Conservation (phyloP, 2,329 filamentous ascomycete species). For the Penicillium sp. region DNA sequence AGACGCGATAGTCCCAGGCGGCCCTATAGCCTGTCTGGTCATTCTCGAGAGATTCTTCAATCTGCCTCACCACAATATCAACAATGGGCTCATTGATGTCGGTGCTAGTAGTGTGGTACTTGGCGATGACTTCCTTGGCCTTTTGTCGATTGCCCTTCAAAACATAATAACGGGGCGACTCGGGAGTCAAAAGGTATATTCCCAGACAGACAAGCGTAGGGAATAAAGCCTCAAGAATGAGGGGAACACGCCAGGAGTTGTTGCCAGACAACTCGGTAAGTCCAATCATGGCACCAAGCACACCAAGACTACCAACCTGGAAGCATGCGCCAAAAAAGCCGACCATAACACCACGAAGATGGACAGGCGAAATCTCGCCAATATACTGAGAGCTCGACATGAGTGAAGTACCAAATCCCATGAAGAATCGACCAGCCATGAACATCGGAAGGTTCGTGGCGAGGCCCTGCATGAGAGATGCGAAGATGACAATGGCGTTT, state of each 20-base stretch:
- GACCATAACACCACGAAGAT: slow-evolving; percentile 45
- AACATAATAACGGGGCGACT: slow-evolving; percentile 38
- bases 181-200: slow-evolving; percentile 43
- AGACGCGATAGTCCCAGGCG: slow-evolving; percentile 49
- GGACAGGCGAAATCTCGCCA: slow-evolving; percentile 35
- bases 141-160: slow-evolving; percentile 35
- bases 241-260: slow-evolving; percentile 40
- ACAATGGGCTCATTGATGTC: slow-evolving; percentile 45
- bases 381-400: slow-evolving; percentile 43
- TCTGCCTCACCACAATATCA: slow-evolving; percentile 43
- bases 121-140: slow-evolving; percentile 37
- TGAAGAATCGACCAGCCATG: slow-evolving; percentile 40
- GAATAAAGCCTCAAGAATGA: slow-evolving; percentile 50
- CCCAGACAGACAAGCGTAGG: slow-evolving; percentile 48
- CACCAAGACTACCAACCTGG: slow-evolving; percentile 45
- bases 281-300: slow-evolving; percentile 46
- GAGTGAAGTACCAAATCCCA: slow-evolving; percentile 39
- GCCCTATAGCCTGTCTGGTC: slow-evolving; percentile 37
- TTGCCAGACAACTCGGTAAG: slow-evolving; percentile 39
- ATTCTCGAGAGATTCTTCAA: slow-evolving; percentile 47
- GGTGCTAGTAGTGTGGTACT: slow-evolving; percentile 44
- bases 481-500: slow-evolving; percentile 47
- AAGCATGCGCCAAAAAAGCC: slow-evolving; percentile 50
- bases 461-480: slow-evolving; percentile 42
- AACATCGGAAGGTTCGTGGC: slow-evolving; percentile 32